phyloP scores from a whole-genome alignment of 2,329 filamentous ascomycete species.

The Diaporthe vaccinii region DNA sequence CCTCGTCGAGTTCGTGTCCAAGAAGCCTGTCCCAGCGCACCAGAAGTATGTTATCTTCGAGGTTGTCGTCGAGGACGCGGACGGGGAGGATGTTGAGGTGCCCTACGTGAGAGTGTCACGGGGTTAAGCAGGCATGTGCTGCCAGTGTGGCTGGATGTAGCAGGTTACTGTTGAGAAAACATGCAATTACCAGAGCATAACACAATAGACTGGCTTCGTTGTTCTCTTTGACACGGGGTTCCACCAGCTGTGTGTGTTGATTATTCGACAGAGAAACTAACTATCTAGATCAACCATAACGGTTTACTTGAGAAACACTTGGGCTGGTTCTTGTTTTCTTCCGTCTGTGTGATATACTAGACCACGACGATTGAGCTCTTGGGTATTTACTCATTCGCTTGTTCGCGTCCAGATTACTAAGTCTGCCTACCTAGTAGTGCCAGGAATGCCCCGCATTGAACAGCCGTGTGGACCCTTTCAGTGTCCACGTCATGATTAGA shows the following conservation, averaged over 20 bases:
- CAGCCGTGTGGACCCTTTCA: neutral
- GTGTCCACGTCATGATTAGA: constrained; percentile 37
- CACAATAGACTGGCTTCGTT: constrained; percentile 25
- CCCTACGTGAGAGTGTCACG: constrained; percentile 92
- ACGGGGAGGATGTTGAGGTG: constrained; percentile 94
- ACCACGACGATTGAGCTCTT: neutral
- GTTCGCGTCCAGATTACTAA: constrained; percentile 20
- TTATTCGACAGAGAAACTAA: neutral
- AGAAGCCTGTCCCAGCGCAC: constrained; percentile 90
- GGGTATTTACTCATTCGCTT: neutral
- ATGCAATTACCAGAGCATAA: constrained; percentile 7
- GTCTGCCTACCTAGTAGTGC: neutral
- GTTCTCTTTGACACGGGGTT: neutral
- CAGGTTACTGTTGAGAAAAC: neutral
- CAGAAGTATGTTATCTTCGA: constrained; percentile 98
- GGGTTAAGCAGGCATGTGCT: neutral
- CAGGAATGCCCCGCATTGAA: neutral
- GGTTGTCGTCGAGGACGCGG: constrained; percentile 89
- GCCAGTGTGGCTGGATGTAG: neutral
- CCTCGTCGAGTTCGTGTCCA: constrained; percentile 88
- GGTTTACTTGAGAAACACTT: neutral
- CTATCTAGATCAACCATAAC: constrained; percentile 18
- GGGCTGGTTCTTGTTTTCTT: neutral
- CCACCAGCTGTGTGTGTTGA: neutral
- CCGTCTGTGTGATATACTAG: neutral